phyloP scores from a whole-genome alignment of 345 rosid genomes.

The Eucalyptus leucophloia region DNA sequence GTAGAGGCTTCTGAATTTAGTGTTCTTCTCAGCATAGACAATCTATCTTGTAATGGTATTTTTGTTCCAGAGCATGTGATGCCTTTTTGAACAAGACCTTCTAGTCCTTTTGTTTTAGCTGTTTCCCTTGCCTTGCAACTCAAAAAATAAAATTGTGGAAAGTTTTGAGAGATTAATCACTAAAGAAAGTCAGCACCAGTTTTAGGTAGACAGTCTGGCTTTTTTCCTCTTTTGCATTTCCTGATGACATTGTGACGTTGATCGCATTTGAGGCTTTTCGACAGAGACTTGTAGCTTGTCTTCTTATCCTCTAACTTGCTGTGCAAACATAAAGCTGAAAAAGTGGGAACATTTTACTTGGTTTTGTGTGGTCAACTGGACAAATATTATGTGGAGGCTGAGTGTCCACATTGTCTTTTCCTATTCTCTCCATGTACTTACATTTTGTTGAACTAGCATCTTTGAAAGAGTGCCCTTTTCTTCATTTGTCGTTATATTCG shows the following conservation, averaged over 20 bases:
- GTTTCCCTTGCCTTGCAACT: background rate
- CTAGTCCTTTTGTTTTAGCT: background rate
- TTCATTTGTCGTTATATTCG: background rate
- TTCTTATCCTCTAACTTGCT: background rate
- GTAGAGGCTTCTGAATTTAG: background rate
- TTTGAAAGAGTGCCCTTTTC: background rate
- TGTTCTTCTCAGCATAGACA: background rate
- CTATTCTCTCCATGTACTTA: background rate
- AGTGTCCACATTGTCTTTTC: background rate
- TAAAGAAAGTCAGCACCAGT: background rate
- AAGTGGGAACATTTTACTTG: background rate
- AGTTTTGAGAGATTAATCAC: background rate
- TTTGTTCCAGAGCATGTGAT: background rate
- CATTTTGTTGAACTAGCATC: background rate
- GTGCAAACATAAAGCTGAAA: background rate
- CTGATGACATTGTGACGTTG: background rate
- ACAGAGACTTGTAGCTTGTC: background rate
- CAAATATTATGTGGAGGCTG: background rate
- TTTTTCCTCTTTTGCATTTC: background rate
- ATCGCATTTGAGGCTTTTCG: background rate
- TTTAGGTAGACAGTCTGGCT: background rate
- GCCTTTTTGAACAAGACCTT: background rate
- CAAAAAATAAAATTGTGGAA: background rate
- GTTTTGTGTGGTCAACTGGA: background rate
- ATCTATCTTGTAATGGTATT: background rate